Percentiles rank a stretch among this genome's conserved stretches.
phyloP scores from a whole-genome alignment of 345 rosid species.

The Eucalyptus regnans region DNA sequence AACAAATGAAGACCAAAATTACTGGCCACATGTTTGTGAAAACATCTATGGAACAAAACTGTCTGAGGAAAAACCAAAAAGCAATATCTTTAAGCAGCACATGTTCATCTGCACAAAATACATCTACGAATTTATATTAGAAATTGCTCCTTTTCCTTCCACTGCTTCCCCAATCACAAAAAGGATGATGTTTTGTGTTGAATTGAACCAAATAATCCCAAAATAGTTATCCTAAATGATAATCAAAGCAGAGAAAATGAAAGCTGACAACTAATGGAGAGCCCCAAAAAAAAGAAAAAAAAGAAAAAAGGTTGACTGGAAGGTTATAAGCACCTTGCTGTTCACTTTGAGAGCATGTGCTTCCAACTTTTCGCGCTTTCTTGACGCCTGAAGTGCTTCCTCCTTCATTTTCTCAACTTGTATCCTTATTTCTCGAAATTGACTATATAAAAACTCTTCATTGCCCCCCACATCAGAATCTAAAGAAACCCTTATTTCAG shows the following conservation, averaged over 20 bases:
- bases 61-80: background rate
- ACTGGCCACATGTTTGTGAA: background rate
- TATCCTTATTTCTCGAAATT: slow-evolving; percentile 7
- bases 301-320: background rate
- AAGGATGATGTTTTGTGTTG: background rate
- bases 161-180: background rate
- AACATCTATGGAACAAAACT: background rate
- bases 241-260: background rate
- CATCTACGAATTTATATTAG: background rate
- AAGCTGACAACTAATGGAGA: background rate
- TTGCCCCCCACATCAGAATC: slow-evolving; percentile 19
- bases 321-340: slow-evolving; percentile 28
- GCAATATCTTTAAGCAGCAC: background rate
- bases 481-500: slow-evolving; percentile 14
- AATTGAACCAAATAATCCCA: background rate
- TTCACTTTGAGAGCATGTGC: slow-evolving; percentile 26
- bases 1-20: background rate
- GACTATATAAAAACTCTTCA: slow-evolving; percentile 14
- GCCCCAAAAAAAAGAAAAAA: background rate
- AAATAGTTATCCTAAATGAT: background rate
- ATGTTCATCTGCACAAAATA: background rate
- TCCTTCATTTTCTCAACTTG: slow-evolving; percentile 20
- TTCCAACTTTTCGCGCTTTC: slow-evolving; percentile 25
- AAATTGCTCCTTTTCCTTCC: background rate
- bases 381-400: slow-evolving; percentile 15